Evolutionary conservation across 2,329 filamentous ascomycete genomes (phyloP).

Genomic region (Diaporthe destruens): DNA sequence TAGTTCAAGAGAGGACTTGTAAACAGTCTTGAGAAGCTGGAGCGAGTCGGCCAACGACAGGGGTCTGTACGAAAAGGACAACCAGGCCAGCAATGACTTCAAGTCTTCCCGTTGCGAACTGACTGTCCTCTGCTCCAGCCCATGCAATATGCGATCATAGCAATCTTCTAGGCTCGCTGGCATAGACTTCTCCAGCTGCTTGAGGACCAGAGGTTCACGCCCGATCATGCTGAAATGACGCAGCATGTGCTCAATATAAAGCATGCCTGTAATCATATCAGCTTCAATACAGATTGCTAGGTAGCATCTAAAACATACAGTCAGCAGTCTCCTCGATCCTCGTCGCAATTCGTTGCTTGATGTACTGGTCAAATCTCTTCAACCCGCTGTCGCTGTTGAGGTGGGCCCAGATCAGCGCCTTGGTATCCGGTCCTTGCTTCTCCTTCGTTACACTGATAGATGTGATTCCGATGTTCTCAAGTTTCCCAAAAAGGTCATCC

Average conservation of each 20-base stretch:
- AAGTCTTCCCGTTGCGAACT: neutral
- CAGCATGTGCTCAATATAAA: conserved; percentile 35
- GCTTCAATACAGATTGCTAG: neutral
- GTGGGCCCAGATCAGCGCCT: conserved; percentile 2
- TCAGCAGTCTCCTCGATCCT: conserved; percentile 25
- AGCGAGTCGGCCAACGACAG: conserved; percentile 7
- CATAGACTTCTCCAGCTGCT: conserved; percentile 28
- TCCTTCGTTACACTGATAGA: conserved; percentile 5
- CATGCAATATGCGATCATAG: neutral
- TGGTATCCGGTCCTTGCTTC: neutral
- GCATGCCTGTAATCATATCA: conserved; percentile 17
- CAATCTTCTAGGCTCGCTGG: neutral
- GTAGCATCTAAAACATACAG: neutral
- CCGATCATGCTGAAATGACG: conserved; percentile 35
- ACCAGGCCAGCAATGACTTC: conserved; percentile 1
- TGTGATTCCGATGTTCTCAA: neutral
- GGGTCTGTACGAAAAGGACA: neutral
- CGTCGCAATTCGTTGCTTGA: conserved; percentile 36
- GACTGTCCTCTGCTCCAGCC: neutral
- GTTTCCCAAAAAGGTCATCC: neutral
- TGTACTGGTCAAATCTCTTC: conserved; percentile 24
- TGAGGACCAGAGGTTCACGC: conserved; percentile 27
- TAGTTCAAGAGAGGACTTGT: neutral
- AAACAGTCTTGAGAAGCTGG: neutral
- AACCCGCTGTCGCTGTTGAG: conserved; percentile 30